These are phyloP conservation scores for Taxillus chinensis DNA, from an alignment of 164 flowering plant genomes.

Conservation along the genomic window DNA sequence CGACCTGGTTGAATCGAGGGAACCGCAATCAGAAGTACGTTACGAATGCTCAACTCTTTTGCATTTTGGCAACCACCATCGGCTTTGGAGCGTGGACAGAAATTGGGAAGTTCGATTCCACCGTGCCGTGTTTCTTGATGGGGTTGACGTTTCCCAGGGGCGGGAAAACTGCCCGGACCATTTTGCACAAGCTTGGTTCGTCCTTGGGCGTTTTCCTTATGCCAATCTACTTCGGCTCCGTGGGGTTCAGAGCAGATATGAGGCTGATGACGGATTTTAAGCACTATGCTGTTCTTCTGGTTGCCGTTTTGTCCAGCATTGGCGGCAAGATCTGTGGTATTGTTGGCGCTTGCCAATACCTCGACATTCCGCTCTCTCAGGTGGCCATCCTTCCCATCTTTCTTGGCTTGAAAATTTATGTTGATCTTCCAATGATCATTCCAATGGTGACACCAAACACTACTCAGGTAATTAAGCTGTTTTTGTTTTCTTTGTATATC, in stretches of 20 bases:
- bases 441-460: too few relatives aligned
- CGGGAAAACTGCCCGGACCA: constrained; percentile 49
- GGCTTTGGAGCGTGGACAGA: constrained; percentile 19
- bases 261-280: background rate
- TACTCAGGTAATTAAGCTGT: too few relatives aligned
- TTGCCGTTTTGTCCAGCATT: constrained; percentile 24
- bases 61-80: constrained; percentile 19
- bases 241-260: constrained; percentile 40
- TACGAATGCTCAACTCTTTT: constrained; percentile 24
- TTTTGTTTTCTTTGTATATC: too few relatives aligned
- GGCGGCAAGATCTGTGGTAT: constrained; percentile 49
- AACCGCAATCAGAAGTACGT: constrained; percentile 36
- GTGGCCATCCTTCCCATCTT: constrained; percentile 38
- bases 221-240: constrained; percentile 58
- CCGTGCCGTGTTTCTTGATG: constrained; percentile 30
- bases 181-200: constrained; percentile 33
- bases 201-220: constrained; percentile 38
- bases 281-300: constrained; percentile 8
- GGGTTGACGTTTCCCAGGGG: constrained; percentile 54
- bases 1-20: constrained; percentile 26
- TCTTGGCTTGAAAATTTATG: constrained; percentile 51
- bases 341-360: constrained; percentile 28
- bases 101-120: constrained; percentile 24
- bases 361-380: constrained; percentile 34
- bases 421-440: constrained; percentile 37